phyloP scores from a whole-genome alignment of 176 grass and related monocot species.

The Bolboschoenus planiculmis region DNA sequence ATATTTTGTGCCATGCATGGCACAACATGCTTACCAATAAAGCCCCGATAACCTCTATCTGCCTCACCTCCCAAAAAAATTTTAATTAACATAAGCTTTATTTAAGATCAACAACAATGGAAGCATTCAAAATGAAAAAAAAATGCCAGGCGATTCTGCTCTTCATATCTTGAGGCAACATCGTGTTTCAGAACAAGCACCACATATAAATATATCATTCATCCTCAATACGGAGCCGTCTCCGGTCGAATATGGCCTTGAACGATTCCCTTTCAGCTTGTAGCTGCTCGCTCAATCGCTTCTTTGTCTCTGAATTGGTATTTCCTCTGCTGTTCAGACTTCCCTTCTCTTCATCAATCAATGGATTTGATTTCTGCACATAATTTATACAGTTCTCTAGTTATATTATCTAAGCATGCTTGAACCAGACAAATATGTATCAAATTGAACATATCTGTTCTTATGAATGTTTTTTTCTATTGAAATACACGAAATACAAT shows the following conservation, averaged over 20 bases:
- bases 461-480: no score
- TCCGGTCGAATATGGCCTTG: conserved; percentile 60
- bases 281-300: conserved; percentile 69
- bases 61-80: background rate
- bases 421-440: background rate
- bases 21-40: background rate
- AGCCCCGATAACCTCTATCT: background rate
- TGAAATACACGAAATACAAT: no score
- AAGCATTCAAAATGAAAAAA: background rate
- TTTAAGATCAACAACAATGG: background rate
- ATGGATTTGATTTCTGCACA: conserved; percentile 66
- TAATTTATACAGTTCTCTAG: background rate
- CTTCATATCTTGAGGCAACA: background rate
- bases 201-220: conserved; percentile 18
- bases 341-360: conserved; percentile 35
- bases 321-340: conserved; percentile 26
- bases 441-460: background rate
- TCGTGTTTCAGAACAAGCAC: background rate
- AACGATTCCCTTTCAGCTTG: conserved; percentile 76
- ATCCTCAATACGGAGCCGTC: conserved; percentile 49
- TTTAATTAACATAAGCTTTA: background rate
- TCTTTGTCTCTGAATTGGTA: conserved; percentile 51
- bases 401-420: conserved; percentile 9
- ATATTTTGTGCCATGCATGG: background rate
- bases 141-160: background rate